Evolutionary conservation across 2,329 filamentous ascomycete species (phyloP), one percentile per base, ranked within the genome.

Genomic region (Macroventuria anomochaeta): DNA sequence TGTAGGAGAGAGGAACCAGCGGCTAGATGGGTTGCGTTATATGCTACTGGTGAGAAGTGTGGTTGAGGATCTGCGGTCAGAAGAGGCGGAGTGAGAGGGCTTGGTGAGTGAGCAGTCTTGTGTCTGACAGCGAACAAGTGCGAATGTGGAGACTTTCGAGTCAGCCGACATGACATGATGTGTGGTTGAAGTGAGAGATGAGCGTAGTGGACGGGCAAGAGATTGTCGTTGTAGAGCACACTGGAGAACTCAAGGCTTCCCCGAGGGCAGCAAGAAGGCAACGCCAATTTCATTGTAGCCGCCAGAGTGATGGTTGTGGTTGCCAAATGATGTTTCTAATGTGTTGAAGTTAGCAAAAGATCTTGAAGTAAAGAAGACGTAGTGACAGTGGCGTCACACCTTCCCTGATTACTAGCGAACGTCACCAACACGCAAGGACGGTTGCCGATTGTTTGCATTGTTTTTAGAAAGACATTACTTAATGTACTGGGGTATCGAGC

Each of bases 401-500:
- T 28, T 21, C 20, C n/a, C 12, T 15, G 2, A 29, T 36, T 28
- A 34, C 15, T 18, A 15, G 11, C 10, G 5, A 23, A 29, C 3
- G 17, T 21, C 15, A 15, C 5, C n/a, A 3, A n/a, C 10, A 20
- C 7, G 2, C 10, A 26, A 3, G 7, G 2, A 5, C 23, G 13
- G 13, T 6, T 18, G 17, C 15, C 34, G 20, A 11, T 46, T 34
- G 10, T 20, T 41, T 41, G 28, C 21, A 41, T 41, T 37, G 36
- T 39, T 26, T 39, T 41, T 13, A n/a, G 6, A 39, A 46, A 31
- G 7, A 52, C 21, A 46, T 52, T 41, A 52, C 41, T 33, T n/a
- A 28, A 23, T 40, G 21, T 31, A 36, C 17, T 36, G 36, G 44
- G 49, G 42, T 53, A 53, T 53, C 33, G 18, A 43, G 28, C 26